These are phyloP conservation scores for Fusarium humuli DNA, from an alignment of 2,329 filamentous ascomycete species.

Conservation along the genomic window DNA sequence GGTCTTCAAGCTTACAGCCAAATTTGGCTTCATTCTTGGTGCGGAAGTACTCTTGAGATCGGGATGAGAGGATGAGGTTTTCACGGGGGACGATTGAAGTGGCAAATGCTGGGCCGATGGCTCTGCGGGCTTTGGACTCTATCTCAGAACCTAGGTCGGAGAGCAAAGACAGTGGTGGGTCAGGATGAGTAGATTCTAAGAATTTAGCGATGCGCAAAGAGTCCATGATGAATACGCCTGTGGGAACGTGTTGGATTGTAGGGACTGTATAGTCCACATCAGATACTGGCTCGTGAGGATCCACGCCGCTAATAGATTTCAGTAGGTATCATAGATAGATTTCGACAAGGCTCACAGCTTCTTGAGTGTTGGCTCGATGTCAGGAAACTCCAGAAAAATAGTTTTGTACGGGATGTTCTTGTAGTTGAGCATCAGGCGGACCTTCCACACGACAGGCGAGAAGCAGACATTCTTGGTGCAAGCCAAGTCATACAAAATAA, in stretches of 20 bases:
- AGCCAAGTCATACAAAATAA: constrained; percentile 18
- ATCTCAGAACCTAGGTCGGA: constrained; percentile 9
- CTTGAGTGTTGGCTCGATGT: constrained; percentile 4
- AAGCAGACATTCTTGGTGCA: constrained; percentile 18
- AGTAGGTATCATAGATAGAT: rapidly evolving
- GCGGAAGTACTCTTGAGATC: constrained; percentile 19
- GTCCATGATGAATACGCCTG: constrained; percentile 1
- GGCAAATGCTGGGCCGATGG: not conserved
- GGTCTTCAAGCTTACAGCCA: constrained; percentile 8
- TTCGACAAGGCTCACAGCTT: not conserved
- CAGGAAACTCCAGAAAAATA: constrained; percentile 16
- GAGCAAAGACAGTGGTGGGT: not conserved
- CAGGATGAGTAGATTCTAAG: not conserved
- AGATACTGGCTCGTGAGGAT: not conserved
- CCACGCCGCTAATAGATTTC: not conserved
- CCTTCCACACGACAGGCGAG: constrained; percentile 18
- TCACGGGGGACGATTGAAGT: constrained; percentile 6
- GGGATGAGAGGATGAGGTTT: constrained; percentile 10
- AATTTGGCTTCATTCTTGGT: not conserved
- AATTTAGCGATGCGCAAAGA: constrained; percentile 10
- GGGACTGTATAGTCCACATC: constrained; percentile 9
- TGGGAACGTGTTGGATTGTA: constrained; percentile 4
- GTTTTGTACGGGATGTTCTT: constrained; percentile 10
- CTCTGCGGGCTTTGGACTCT: not conserved
- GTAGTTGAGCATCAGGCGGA: constrained; percentile 23